Evolutionary conservation across 2,329 filamentous ascomycete genomes (phyloP), one percentile per base, ranked within the genome.

Genomic region (Xylaria sp.): DNA sequence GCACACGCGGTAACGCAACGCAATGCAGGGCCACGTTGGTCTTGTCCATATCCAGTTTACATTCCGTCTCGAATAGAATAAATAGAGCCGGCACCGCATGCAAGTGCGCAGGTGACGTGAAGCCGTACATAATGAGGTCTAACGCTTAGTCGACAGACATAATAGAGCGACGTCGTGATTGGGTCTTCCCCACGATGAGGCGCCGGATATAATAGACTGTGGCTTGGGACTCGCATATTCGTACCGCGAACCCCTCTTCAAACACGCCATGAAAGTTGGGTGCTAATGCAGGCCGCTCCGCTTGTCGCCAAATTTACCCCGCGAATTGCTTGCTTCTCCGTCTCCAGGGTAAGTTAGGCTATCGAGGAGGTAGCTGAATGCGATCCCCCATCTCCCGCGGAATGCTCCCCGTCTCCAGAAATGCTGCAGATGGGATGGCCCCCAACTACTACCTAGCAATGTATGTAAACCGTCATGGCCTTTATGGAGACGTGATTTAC

Each of bases 11-110:
- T 14, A 27, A 58, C 32, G 9, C n/a, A 21, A 45, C 9, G 64
- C 64, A 63, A 66, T 64, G 60, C 60, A 58, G 42, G 59, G 64
- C 59, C 60, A 67, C 59, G 59, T 64, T 39, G 48, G 19, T 24
- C n/a, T n/a, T 17, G n/a, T 32, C 32, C 27, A 48, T 45, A 48
- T 50, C 21, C 17, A 50, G 53, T 34, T 45, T 36, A 36, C 34
- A 19, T 39, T 47, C 53, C 36, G 17, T 48, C 42, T 3, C n/a
- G 45, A 34, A 48, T 3, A 48, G 17, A 12, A 21, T 14, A 36
- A 32, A 14, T 14, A 2, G n/a, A 27, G 30, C 21, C 14, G 57
- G 39, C 55, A 32, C n/a, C 30, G 50, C 19, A 64, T 61, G 61
- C 57, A 58, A 53, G 57, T 56, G 57, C 51, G 24, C 56, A 34